Percentiles rank a stretch among this genome's conserved stretches.
Evolutionary conservation across 1,284 basidiomycete genomes (phyloP).

Genomic region (Tilletiaria anomala): DNA sequence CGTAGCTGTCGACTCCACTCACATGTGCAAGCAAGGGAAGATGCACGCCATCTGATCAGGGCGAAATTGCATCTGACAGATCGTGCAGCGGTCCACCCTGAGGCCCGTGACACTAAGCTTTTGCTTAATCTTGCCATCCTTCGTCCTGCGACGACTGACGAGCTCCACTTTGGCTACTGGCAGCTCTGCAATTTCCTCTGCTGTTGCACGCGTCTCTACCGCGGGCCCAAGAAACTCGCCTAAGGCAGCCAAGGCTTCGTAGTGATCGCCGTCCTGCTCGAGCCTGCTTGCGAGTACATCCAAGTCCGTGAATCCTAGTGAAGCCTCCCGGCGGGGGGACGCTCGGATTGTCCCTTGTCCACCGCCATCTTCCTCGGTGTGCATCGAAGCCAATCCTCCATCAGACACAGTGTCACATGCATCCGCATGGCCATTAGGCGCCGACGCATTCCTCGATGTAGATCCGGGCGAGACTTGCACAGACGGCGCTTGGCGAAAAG

Average conservation of each 20-base stretch:
- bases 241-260: conserved; percentile 47
- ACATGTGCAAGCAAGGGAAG: conserved; percentile 54
- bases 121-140: conserved; percentile 59
- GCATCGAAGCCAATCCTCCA: too few relatives aligned
- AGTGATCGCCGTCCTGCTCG: conserved; percentile 11
- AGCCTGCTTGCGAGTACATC: conserved; percentile 31
- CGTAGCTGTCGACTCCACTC: too few relatives aligned
- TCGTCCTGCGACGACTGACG: conserved; percentile 52
- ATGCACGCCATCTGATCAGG: conserved; percentile 49
- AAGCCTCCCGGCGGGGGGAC: conserved; percentile 3
- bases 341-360: too few relatives aligned
- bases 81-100: conserved; percentile 60
- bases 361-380: too few relatives aligned
- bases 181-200: conserved; percentile 39
- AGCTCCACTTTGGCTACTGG: conserved; percentile 53
- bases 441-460: too few relatives aligned
- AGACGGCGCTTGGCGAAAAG: too few relatives aligned
- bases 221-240: conserved; percentile 54
- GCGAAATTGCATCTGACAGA: conserved; percentile 64
- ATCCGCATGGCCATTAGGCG: too few relatives aligned
- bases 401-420: too few relatives aligned
- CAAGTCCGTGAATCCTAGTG: conserved; percentile 25
- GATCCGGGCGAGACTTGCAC: too few relatives aligned
- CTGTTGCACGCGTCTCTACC: conserved; percentile 34
- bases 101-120: conserved; percentile 60